These are phyloP conservation scores for Diutina pseudorugosa DNA, from an alignment of 1,139 yeast genomes.

Conservation along the genomic window DNA sequence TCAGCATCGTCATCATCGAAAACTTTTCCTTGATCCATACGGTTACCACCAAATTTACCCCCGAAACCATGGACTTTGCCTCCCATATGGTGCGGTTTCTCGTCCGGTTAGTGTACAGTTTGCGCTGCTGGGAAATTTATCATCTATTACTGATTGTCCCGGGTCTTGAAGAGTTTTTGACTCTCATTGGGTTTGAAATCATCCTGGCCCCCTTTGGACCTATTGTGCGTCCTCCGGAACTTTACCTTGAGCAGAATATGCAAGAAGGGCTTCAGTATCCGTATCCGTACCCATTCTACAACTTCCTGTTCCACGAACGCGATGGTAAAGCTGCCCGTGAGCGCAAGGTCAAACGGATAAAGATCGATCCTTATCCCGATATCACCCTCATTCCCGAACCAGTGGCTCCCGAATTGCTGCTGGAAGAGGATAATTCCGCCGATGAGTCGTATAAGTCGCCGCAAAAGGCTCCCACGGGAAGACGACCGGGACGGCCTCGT, in stretches of 20 bases:
- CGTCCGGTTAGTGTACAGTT: slow-evolving; percentile 26
- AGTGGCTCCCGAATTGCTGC: neutral
- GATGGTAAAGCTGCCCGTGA: slow-evolving; percentile 17
- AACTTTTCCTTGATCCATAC: slow-evolving; percentile 21
- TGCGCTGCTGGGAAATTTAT: slow-evolving; percentile 36
- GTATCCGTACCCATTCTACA: slow-evolving; percentile 36
- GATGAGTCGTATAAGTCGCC: neutral
- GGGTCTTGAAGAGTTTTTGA: slow-evolving; percentile 21
- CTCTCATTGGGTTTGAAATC: slow-evolving; percentile 24
- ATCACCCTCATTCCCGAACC: slow-evolving; percentile 9
- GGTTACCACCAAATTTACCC: slow-evolving; percentile 11
- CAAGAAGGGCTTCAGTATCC: slow-evolving; percentile 34
- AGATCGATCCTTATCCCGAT: slow-evolving; percentile 26
- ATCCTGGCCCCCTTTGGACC: slow-evolving; percentile 28
- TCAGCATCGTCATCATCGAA: slow-evolving; percentile 28
- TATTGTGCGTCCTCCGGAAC: slow-evolving; percentile 28
- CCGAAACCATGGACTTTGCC: slow-evolving; percentile 21
- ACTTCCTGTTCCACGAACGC: slow-evolving; percentile 31
- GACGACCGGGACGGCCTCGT: slow-evolving; percentile 1
- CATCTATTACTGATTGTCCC: slow-evolving; percentile 26
- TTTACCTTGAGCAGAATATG: slow-evolving; percentile 24
- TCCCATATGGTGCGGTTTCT: slow-evolving; percentile 26
- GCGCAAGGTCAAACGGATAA: slow-evolving; percentile 16
- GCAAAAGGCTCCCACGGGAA: neutral
- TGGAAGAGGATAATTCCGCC: neutral